These are phyloP conservation scores for Pythium periplocum DNA, from an alignment of 352 stramenopile species.

Conservation along the genomic window DNA sequence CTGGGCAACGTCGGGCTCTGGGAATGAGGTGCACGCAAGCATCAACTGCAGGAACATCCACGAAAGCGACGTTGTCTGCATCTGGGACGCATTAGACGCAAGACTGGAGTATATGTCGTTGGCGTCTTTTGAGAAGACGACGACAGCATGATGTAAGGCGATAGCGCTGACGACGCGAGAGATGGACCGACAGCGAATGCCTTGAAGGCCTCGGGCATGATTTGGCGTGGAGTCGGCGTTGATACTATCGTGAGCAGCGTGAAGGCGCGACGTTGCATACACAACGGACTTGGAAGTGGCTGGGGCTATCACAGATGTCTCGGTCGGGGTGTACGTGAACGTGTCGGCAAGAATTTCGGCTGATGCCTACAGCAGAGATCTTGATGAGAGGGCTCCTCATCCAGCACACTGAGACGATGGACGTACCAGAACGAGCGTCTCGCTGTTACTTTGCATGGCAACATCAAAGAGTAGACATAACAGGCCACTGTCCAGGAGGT, in stretches of 20 bases:
- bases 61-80: not conserved
- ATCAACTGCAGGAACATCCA: slow-evolving; percentile 53
- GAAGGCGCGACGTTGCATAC: no score
- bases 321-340: slow-evolving; percentile 26
- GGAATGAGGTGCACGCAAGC: slow-evolving; percentile 52
- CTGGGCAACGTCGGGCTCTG: slow-evolving; percentile 47
- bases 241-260: no score
- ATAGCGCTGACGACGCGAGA: slow-evolving; percentile 17
- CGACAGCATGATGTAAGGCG: slow-evolving; percentile 16
- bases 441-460: slow-evolving; percentile 18
- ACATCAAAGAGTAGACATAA: slow-evolving; percentile 35
- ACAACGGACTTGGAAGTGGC: no score
- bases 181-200: slow-evolving; percentile 9
- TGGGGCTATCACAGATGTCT: not conserved
- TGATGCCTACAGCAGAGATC: slow-evolving; percentile 31
- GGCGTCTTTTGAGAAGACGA: slow-evolving; percentile 11
- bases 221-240: no score
- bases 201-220: no score
- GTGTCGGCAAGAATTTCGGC: slow-evolving; percentile 57
- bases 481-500: slow-evolving; percentile 33
- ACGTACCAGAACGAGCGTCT: slow-evolving; percentile 41
- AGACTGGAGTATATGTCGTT: slow-evolving; percentile 6
- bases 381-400: no score
- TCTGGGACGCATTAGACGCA: not conserved
- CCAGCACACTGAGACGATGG: no score